These are phyloP conservation scores for Fusarium newnesense DNA, from an alignment of 2,329 filamentous ascomycete species.

Conservation along the genomic window DNA sequence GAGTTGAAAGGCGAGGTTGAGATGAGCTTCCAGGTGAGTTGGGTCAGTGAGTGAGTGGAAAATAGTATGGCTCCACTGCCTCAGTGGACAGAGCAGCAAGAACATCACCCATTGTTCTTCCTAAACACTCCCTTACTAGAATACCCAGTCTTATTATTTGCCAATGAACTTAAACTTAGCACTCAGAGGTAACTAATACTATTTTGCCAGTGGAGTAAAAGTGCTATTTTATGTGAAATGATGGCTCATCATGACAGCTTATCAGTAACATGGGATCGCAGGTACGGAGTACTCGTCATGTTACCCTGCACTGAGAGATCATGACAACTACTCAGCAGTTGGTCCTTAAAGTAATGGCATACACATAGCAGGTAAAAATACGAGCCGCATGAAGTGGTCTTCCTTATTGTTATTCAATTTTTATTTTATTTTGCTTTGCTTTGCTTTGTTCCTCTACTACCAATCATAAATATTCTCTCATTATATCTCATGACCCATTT, in stretches of 20 bases:
- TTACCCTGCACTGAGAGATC: not conserved
- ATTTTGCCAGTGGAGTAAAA: not conserved
- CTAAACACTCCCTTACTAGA: not conserved
- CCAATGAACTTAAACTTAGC: not conserved
- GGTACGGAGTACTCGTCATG: not conserved
- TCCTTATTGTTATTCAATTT: not conserved
- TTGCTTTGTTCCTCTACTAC: not conserved
- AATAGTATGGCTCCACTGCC: conserved; percentile 37
- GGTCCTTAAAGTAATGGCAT: not conserved
- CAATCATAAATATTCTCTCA: not conserved
- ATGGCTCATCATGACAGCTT: not conserved
- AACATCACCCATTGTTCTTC: not conserved
- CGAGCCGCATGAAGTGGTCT: not conserved
- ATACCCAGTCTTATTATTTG: not conserved
- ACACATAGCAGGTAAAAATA: not conserved
- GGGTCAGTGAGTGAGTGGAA: conserved; percentile 5
- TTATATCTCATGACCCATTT: conserved; percentile 10
- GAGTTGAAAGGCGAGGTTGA: conserved; percentile 7
- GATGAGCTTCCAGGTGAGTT: not conserved
- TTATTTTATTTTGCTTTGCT: not conserved
- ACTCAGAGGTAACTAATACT: not conserved
- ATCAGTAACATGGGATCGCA: not conserved
- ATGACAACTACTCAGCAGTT: not conserved
- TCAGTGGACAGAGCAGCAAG: not conserved
- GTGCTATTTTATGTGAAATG: not conserved